Base-by-base conservation (phyloP, 1,284 basidiomycete genomes). In the Flammula alnicola region DNA sequence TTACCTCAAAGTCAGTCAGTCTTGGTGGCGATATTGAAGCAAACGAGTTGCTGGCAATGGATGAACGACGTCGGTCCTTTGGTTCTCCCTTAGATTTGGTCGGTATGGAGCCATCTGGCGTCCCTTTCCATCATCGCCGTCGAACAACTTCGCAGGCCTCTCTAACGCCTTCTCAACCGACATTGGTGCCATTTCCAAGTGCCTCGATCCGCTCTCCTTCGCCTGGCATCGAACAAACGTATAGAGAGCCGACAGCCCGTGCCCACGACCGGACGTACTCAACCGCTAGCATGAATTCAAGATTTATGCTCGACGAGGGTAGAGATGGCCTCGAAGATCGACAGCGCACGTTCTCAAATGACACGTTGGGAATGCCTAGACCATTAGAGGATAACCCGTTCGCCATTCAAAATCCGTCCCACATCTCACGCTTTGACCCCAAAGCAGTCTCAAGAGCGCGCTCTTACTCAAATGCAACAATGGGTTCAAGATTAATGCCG, bases 361-460 rank as follows among this genome's bases (percentile, higher is more conserved):
- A 55, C 17, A 69, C 74, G 6, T 66, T 77, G 61, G 71, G 66
- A 23, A 32, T 51, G 12, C 17, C 44, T 26, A 55, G 56, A 41
- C 37, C 68, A 36, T 62, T 58, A 43, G 78, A 82, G 31, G 79
- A 83, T 39, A 84, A 84, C 59, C 77, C 79, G 5, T 88, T 88
- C 60, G 73, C 79, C 8, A 66, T 86, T 45, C 74, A 78, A 33
- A 79, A 83, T 23, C 81, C 84, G 14, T 81, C 81, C 9, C 78
- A 78, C 41, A 76, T 79, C 16, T 90, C 88, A 22, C 80, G 80
- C 30, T 87, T 90, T 62, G 88, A 91, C 63, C 87, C 88, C 12
- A 90, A 88, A 61, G 69, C 68, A 25, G 46, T 47, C 11, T 41
- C 53, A 14, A 84, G 81, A 60, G 72, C 76, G 20, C 81, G 88